These are phyloP conservation scores for Eucalyptus erythrocorys DNA, from an alignment of 345 rosid species.

Conservation along the genomic window DNA sequence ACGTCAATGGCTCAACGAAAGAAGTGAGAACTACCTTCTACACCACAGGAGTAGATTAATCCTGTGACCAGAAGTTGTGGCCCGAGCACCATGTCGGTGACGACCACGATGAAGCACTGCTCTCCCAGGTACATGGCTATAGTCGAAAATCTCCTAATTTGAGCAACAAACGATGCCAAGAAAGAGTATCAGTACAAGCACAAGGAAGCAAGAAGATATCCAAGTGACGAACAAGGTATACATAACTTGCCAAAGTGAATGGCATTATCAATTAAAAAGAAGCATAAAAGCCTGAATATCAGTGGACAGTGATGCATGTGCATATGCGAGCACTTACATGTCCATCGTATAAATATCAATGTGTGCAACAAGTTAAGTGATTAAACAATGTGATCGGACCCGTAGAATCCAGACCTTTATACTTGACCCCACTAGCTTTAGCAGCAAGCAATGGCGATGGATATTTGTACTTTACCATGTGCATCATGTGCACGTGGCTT, in stretches of 20 bases:
- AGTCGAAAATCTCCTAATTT: conserved; percentile 64
- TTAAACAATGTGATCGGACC: not conserved
- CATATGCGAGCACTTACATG: not conserved
- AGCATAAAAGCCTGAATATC: not conserved
- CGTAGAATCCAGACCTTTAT: not conserved
- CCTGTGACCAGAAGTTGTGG: conserved; percentile 73
- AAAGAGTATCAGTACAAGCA: not conserved
- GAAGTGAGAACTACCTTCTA: conserved; percentile 50
- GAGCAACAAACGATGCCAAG: not conserved
- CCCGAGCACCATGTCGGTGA: conserved; percentile 97
- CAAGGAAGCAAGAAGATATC: not conserved
- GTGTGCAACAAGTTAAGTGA: not conserved
- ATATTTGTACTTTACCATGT: not conserved
- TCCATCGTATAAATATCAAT: not conserved
- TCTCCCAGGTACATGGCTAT: conserved; percentile 62
- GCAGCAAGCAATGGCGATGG: not conserved
- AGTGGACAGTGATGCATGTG: not conserved
- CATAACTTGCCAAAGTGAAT: not conserved
- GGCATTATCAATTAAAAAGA: not conserved
- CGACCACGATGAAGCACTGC: conserved; percentile 93
- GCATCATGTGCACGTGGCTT: not conserved
- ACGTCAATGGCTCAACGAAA: not conserved
- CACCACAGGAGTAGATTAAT: conserved; percentile 88
- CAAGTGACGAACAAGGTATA: not conserved
- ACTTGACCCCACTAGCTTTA: not conserved